Conservation (phyloP, 345 rosid genomes). For the Populus alba region DNA sequence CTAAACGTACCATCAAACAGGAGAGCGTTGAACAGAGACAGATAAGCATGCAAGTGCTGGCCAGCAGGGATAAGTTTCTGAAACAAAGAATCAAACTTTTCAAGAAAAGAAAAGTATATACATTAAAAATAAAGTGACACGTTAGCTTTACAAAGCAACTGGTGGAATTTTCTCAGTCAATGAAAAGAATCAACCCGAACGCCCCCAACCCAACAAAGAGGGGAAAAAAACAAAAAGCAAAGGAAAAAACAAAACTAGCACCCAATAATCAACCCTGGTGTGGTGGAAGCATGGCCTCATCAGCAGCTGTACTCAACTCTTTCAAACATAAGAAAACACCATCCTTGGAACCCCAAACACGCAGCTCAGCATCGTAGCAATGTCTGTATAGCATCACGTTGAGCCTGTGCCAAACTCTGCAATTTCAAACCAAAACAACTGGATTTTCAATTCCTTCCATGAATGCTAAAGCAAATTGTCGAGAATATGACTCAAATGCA, state of each 20-base stretch:
- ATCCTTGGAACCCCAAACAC: background rate
- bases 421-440: background rate
- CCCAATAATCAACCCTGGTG: background rate
- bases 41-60: no score
- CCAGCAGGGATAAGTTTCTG: background rate
- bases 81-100: background rate
- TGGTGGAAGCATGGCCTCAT: background rate
- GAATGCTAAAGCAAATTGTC: background rate
- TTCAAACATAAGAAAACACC: background rate
- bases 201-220: background rate
- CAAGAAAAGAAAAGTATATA: background rate
- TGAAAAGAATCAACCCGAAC: background rate
- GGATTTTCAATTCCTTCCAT: background rate
- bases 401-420: slow-evolving; percentile 56
- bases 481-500: background rate
- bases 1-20: no score
- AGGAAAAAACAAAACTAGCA: background rate
- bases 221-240: background rate
- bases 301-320: background rate
- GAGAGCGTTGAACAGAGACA: no score
- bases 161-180: background rate
- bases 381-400: slow-evolving; percentile 49
- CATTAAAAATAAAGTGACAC: background rate
- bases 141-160: background rate
- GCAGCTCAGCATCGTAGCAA: slow-evolving; percentile 31